phyloP scores from a whole-genome alignment of 2,329 filamentous ascomycete genomes.

The Helminthosporium solani region DNA sequence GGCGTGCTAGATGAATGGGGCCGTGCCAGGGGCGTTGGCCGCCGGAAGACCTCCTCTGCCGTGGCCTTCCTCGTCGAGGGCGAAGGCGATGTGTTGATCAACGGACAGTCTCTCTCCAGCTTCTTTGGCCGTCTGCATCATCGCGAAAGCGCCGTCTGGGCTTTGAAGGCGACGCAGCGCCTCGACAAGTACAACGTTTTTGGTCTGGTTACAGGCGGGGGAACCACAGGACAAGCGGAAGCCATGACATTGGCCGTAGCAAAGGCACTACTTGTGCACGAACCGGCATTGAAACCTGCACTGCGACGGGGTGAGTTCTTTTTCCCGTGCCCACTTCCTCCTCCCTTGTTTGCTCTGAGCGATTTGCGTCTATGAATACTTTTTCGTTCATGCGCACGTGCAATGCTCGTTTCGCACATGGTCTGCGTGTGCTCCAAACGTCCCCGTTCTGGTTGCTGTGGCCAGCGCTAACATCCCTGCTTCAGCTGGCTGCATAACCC shows the following conservation, averaged over 20 bases:
- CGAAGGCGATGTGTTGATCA: constrained; percentile 84
- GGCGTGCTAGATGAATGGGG: constrained; percentile 73
- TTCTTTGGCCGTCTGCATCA: constrained; percentile 88
- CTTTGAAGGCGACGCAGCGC: constrained; percentile 76
- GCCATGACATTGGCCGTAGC: constrained; percentile 87
- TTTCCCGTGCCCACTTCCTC: constrained; percentile 4
- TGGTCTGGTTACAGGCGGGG: constrained; percentile 80
- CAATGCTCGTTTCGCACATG: not conserved
- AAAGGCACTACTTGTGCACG: constrained; percentile 84
- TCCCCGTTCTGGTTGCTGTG: too few relatives aligned
- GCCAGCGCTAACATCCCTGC: constrained; percentile 46
- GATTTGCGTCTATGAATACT: not conserved
- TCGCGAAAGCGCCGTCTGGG: constrained; percentile 91
- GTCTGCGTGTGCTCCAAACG: too few relatives aligned
- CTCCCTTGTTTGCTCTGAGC: too few relatives aligned
- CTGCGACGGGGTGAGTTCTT: constrained; percentile 79
- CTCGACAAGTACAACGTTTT: constrained; percentile 98
- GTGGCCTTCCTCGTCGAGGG: constrained; percentile 89
- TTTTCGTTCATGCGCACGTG: constrained; percentile 8
- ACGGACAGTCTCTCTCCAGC: constrained; percentile 80
- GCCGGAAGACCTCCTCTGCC: constrained; percentile 83
- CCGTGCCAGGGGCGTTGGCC: constrained; percentile 75
- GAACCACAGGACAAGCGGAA: constrained; percentile 93
- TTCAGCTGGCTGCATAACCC: constrained; percentile 85
- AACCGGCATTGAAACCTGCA: constrained; percentile 85